These are phyloP conservation scores for Cryptococcus neoformans DNA, from an alignment of 1,284 basidiomycete genomes.

Conservation along the genomic window DNA sequence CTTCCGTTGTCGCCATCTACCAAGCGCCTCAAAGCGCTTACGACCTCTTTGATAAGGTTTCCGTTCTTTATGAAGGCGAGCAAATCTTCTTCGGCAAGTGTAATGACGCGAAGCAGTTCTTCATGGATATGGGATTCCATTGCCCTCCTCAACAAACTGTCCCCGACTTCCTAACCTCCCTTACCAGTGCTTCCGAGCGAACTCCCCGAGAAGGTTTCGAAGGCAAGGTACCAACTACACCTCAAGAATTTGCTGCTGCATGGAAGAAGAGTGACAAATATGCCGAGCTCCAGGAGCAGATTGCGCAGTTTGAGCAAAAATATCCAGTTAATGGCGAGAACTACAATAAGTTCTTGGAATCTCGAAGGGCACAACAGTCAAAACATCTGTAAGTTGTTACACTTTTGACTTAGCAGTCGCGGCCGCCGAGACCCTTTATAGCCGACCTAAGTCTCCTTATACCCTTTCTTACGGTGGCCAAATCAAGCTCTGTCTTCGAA, in stretches of 20 bases:
- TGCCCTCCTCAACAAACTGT: constrained; percentile 49
- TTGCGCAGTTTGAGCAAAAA: constrained; percentile 43
- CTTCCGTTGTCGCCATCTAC: constrained; percentile 51
- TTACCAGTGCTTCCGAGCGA: constrained; percentile 64
- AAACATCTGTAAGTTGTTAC: constrained; percentile 42
- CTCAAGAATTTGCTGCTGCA: constrained; percentile 57
- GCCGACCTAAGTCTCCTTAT: constrained; percentile 46
- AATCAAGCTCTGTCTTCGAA: constrained; percentile 48
- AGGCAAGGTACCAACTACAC: constrained; percentile 57
- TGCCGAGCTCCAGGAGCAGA: constrained; percentile 41
- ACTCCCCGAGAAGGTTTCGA: constrained; percentile 55
- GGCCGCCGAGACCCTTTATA: constrained; percentile 7
- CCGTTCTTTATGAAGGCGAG: constrained; percentile 73
- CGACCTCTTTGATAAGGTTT: constrained; percentile 65
- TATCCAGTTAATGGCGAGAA: constrained; percentile 47
- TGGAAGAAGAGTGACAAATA: constrained; percentile 48
- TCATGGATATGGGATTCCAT: constrained; percentile 72
- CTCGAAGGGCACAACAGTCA: constrained; percentile 49
- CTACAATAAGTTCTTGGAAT: constrained; percentile 48
- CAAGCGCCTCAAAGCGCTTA: constrained; percentile 54
- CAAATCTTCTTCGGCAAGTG: constrained; percentile 79
- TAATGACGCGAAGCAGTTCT: constrained; percentile 70
- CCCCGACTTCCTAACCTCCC: constrained; percentile 59
- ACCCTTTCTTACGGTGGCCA: constrained; percentile 49
- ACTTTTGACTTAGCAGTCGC: neutral